Evolutionary conservation across 345 rosid genomes (phyloP).

Genomic region (Populus pruinosa): DNA sequence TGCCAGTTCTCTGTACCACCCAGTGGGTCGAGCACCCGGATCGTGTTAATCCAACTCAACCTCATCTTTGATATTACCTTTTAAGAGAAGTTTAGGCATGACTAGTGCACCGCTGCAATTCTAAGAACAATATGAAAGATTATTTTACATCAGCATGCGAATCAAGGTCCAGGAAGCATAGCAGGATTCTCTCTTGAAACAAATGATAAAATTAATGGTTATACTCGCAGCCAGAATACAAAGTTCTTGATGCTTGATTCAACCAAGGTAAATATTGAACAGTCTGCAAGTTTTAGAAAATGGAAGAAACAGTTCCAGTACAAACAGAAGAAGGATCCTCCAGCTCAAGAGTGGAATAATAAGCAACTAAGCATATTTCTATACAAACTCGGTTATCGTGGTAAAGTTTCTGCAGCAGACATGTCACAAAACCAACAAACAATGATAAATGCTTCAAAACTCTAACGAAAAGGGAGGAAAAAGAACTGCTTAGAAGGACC

Average conservation of each 20-base stretch:
- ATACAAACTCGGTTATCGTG: background rate
- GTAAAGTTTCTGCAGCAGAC: background rate
- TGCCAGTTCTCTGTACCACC: background rate
- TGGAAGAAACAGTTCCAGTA: background rate
- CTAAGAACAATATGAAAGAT: background rate
- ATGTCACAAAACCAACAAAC: background rate
- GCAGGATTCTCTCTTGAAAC: background rate
- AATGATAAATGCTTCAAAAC: background rate
- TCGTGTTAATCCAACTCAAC: too few species aligned
- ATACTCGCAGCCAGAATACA: background rate
- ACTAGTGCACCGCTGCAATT: background rate
- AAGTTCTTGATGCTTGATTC: background rate
- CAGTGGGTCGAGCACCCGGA: too few species aligned
- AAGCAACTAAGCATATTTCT: background rate
- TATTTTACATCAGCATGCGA: background rate
- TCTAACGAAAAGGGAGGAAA: background rate
- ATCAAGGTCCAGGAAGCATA: background rate
- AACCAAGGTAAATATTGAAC: background rate
- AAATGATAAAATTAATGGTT: background rate
- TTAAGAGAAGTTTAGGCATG: background rate
- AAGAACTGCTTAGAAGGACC: background rate
- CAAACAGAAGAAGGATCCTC: background rate
- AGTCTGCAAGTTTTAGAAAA: background rate
- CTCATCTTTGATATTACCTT: too few species aligned
- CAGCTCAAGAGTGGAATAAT: background rate